Evolutionary conservation across 2,329 filamentous ascomycete species (phyloP).

Genomic region (Pseudogymnoascus sp.): DNA sequence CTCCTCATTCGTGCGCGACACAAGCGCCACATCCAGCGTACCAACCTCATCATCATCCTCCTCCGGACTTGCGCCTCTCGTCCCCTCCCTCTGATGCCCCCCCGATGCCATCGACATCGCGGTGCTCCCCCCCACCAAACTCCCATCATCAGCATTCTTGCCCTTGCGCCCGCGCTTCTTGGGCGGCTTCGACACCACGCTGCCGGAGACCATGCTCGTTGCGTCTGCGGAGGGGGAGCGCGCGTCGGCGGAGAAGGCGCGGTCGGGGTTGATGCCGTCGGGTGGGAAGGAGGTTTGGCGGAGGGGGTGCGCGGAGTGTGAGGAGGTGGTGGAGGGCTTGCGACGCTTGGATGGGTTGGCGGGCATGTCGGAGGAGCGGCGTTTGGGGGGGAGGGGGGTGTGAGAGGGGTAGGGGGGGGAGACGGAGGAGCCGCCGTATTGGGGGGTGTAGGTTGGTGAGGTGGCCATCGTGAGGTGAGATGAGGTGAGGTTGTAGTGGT

Average conservation of each 20-base stretch:
- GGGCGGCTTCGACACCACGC: slow-evolving; percentile 43
- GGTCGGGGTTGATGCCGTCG: slow-evolving; percentile 36
- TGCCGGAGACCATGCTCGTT: slow-evolving; percentile 52
- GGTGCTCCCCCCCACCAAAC: slow-evolving; percentile 25
- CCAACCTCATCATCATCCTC: slow-evolving; percentile 35
- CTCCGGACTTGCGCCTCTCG: slow-evolving; percentile 27
- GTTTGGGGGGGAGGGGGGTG: slow-evolving; percentile 49
- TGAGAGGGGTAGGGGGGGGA: slow-evolving; percentile 48
- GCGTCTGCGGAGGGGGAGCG: slow-evolving; percentile 60
- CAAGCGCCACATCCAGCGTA: slow-evolving; percentile 47
- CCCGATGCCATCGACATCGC: slow-evolving; percentile 31
- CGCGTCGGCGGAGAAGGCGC: slow-evolving; percentile 43
- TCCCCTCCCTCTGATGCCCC: slow-evolving; percentile 40
- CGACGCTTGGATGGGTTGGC: slow-evolving; percentile 53
- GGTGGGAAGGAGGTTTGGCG: slow-evolving; percentile 77
- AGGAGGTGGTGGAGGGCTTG: slow-evolving; percentile 55
- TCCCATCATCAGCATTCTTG: slow-evolving; percentile 45
- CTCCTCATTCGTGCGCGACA: slow-evolving; percentile 57
- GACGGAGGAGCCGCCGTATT: slow-evolving; percentile 29
- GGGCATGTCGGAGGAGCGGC: slow-evolving; percentile 50
- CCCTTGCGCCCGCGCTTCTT: slow-evolving; percentile 56
- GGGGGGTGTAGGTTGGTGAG: background rate
- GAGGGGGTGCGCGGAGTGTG: slow-evolving; percentile 54
- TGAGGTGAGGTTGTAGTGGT: background rate
- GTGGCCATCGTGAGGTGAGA: background rate